Percentiles rank a stretch among this genome's conserved stretches.
phyloP scores from a whole-genome alignment of 768 basidiomycete genomes.

The Kwoniella dejecticola region DNA sequence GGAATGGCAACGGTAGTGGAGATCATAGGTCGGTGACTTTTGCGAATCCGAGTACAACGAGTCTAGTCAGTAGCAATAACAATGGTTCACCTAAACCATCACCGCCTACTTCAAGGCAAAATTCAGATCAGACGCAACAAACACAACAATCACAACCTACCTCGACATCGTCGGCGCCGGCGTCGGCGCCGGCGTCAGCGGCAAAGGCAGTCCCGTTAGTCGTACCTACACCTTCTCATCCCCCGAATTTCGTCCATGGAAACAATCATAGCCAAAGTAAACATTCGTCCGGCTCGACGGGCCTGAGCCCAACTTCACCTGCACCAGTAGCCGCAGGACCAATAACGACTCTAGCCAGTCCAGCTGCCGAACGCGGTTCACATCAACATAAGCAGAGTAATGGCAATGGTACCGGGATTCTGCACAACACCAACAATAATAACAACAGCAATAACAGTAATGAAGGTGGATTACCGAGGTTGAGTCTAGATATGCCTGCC shows the following conservation, averaged over 20 bases:
- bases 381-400: slow-evolving; percentile 3
- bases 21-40: slow-evolving; percentile 17
- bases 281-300: slow-evolving; percentile 2
- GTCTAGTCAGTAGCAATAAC: background rate
- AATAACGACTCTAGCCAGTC: slow-evolving; percentile 30
- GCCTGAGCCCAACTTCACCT: slow-evolving; percentile 19
- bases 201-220: background rate
- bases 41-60: slow-evolving; percentile 1
- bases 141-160: background rate
- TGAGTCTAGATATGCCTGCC: slow-evolving; percentile 42
- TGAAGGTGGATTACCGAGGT: slow-evolving; percentile 23
- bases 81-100: slow-evolving; percentile 6
- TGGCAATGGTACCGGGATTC: no score
- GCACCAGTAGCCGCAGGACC: slow-evolving; percentile 29
- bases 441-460: background rate
- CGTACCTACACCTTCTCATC: background rate
- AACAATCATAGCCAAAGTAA: background rate
- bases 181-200: background rate
- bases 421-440: no score
- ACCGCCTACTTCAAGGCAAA: slow-evolving; percentile 5
- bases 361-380: background rate
- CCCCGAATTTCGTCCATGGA: background rate
- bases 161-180: background rate
- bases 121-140: background rate
- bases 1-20: slow-evolving; percentile 9